phyloP scores from a whole-genome alignment of 257 asterid genomes.

The Ajuga chamaepitys region DNA sequence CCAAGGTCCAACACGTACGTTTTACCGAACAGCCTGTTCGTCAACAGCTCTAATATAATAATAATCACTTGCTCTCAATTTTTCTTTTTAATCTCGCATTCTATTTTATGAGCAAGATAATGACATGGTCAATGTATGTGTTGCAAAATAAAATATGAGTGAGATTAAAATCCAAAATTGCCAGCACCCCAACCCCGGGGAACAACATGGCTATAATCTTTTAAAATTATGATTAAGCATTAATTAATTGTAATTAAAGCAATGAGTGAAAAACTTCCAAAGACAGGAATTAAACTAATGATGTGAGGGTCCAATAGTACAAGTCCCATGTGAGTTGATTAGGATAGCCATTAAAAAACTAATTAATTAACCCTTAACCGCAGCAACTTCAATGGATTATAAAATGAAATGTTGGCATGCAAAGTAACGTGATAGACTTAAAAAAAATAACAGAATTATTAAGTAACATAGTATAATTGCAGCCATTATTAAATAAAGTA shows the following conservation, averaged over 20 bases:
- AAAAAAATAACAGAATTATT: slow-evolving; percentile 20
- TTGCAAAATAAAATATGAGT: too few relatives aligned
- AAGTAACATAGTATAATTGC: slow-evolving; percentile 18
- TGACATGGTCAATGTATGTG: too few relatives aligned
- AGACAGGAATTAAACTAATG: slow-evolving; percentile 32
- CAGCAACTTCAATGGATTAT: slow-evolving; percentile 57
- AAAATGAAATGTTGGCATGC: slow-evolving; percentile 49
- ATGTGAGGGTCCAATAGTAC: slow-evolving; percentile 56
- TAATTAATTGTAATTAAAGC: slow-evolving; percentile 16
- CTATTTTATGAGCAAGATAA: too few relatives aligned
- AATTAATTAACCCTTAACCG: slow-evolving; percentile 29
- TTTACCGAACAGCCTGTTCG: too few relatives aligned
- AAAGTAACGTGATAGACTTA: slow-evolving; percentile 42
- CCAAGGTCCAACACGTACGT: too few relatives aligned
- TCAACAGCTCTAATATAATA: too few relatives aligned
- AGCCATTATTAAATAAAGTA: slow-evolving; percentile 10
- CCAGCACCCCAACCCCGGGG: not conserved
- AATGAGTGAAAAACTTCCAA: slow-evolving; percentile 20
- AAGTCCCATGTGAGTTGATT: slow-evolving; percentile 82
- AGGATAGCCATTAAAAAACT: slow-evolving; percentile 42
- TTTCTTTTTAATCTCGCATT: too few relatives aligned
- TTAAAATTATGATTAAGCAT: not conserved
- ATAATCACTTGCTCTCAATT: too few relatives aligned
- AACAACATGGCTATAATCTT: slow-evolving; percentile 21
- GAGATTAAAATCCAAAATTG: too few relatives aligned